Base-by-base conservation (phyloP, 768 basidiomycete species). In the Tricholoma sp. region DNA sequence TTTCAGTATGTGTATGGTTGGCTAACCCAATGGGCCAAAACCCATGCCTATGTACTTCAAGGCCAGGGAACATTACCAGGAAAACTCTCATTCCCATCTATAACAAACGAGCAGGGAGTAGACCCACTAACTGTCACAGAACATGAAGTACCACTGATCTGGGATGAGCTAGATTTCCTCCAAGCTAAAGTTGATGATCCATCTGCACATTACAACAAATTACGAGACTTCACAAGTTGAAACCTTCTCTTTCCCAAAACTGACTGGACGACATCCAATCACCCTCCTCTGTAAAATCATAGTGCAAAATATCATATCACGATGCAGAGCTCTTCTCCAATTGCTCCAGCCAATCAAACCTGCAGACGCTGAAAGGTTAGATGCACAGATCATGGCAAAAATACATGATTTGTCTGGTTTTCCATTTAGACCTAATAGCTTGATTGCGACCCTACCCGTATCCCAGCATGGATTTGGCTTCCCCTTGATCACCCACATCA, bases 1-100 rank as follows among this genome's bases (percentile, higher is more conserved):
- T 60, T 61, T 34, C 59, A 63, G 34, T 59, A 54, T 45, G 48
- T 53, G 0, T 60, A 63, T 29, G 63, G 59, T 4, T 62, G 61
- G 58, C 29, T 61, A 6, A 61, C 63, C 0, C 58, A 63, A 17
- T 65, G 64, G 62, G 6, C 39, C 6, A 65, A 63, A 55, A 55
- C 60, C 7, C 45, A 31, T 34, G 45, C 53, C 0, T 61, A 65
- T 33, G 34, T 62, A 2, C 53, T 64, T 28, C 51, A 50, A 17
- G 9, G 33, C 18, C 20, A 11, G 3, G 20, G 42, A 9, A 15
- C 31, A 28, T 11, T 13, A 18, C 37, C 29, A 0, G n/a, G 34
- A 34, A 59, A 24, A 44, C 37, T 7, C 1, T 52, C 24, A 11
- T 17, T 41, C 9, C n/a, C 4, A 6, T 41, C 39, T 17, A 41